Evolutionary conservation across 139 green algal genomes (phyloP), one percentile per base, ranked within the genome.

Genomic region (Chlorella vulgaris): DNA sequence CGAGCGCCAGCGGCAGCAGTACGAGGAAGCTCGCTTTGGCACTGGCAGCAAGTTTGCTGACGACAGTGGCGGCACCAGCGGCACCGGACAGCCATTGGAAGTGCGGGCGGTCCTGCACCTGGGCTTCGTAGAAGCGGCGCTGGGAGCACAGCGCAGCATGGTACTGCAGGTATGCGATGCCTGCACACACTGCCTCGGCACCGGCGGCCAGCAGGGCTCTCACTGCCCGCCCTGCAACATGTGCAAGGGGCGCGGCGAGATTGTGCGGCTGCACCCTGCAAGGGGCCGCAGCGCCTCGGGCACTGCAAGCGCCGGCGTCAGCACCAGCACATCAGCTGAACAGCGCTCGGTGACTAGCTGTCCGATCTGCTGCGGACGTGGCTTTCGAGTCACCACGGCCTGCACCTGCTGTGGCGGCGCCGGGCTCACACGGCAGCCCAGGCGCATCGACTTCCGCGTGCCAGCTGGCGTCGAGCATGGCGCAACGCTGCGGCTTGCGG

Each of bases 221-320:
- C 33, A 5, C 19, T 35, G 62, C 5, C 47, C 42, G 33, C 39
- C 62, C 29, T 82, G 76, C 43, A 4, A 24, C 42, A 51, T 74
- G 39, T 82, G 76, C 76, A 70, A 71, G 33, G 76, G 62, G n/a
- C 43, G 60, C 10, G 24, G 76, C 0, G 76, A 82, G 47, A 75
- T 82, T 13, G n/a, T 75, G 21, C 55, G 55, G 18, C 21, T 65
- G 55, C 55, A 28, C 18, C 15, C 55, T 31, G 55, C 15, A 50
- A 53, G 35, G 47, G 73, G 36, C 73, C 67, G 73, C 51, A 35
- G 43, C 15, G n/a, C n/a, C n/a, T n/a, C n/a, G n/a, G n/a, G n/a
- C n/a, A n/a, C n/a, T 75, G 38, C 69, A 77, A 42, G 43, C 43
- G 42, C 33, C 15, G 22, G 38, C 42, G 4, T n/a, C n/a, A n/a